Evolutionary conservation across 371 early-diverging fungal genomes (phyloP), one percentile per base, ranked within the genome.

Genomic region (Lichtheimia ornata): DNA sequence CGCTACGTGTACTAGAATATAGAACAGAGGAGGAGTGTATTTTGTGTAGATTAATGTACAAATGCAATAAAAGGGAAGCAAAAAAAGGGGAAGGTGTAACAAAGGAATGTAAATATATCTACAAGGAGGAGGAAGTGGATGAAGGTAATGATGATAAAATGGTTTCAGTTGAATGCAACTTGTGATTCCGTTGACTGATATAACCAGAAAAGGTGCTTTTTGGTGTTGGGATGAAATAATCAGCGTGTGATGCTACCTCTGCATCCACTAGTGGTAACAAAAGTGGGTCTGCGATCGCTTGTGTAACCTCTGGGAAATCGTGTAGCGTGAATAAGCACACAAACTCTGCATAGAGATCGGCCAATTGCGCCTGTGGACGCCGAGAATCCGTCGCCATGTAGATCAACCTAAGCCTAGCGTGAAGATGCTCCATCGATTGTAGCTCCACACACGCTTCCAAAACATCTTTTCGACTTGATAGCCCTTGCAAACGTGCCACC

Each of bases 121-220:
- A 35, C 24, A 24, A 12, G 28, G 25, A 17, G n/a, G 47, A n/a
- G 17, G 47, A 11, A 11, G 17, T 14, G 47, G 11, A 47, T 17
- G 47, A 47, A 47, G 47, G 11, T 15, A 15, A 47, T 22, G n/a
- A 47, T 17, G 35, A 2, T 28, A 28, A 28, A 1, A 9, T 35
- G 11, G 35, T 35, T 35, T 35, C 35, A 35, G 11, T 35, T 11
- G 35, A 35, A 35, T 35, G 35, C 35, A 49, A 14, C 17, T 18
- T n/a, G 13, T 52, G 40, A 25, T 64, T 59, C n/a, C 75, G 58
- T 35, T 73, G 61, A 9, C 69, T 62, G 52, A 76, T 74, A 56
- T 81, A 81, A 4, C 67, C 64, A 27, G 82, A 78, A 25, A 81
- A 78, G 0, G 82, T 81, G 50, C 77, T 78, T 40, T 66, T 74